Percentiles rank a stretch among this genome's conserved stretches.
Evolutionary conservation across 129 eudicot genomes (phyloP).

Genomic region (Silybum marianum): DNA sequence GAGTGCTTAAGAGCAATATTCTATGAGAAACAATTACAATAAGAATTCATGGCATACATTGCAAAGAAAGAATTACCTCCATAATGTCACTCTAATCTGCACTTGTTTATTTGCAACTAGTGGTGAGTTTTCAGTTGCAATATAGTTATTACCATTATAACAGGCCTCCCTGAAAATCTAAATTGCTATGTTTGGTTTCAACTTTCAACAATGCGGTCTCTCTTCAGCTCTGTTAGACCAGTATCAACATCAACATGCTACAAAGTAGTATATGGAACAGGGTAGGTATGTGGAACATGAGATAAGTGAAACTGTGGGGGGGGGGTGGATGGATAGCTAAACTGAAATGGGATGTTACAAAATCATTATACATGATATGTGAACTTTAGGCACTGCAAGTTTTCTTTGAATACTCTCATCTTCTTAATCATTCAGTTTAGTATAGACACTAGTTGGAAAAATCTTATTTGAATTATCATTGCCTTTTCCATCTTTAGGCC

Average conservation of each 20-base stretch:
- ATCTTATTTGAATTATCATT: not conserved
- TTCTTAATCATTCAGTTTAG: not conserved
- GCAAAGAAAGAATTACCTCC: not conserved
- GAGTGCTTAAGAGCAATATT: not conserved
- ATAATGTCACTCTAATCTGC: not conserved
- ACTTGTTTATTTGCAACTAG: not conserved
- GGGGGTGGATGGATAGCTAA: not conserved
- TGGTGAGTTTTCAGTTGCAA: not conserved
- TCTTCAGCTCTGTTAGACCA: not conserved
- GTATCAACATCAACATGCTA: not conserved
- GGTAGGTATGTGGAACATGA: not conserved
- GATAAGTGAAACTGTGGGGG: not conserved
- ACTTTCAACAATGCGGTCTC: not conserved
- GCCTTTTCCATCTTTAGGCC: not conserved
- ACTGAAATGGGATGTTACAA: not conserved
- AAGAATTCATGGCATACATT: too few relatives aligned
- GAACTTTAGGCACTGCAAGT: not conserved
- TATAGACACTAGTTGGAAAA: not conserved
- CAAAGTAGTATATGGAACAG: not conserved
- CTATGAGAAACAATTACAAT: not conserved
- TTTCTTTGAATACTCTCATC: not conserved
- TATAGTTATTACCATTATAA: not conserved
- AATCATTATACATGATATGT: not conserved
- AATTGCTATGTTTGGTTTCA: too few relatives aligned
- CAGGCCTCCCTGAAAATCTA: too few relatives aligned